Base-by-base conservation (phyloP, 2,329 filamentous ascomycete species). In the Pyricularia pennisetigena region DNA sequence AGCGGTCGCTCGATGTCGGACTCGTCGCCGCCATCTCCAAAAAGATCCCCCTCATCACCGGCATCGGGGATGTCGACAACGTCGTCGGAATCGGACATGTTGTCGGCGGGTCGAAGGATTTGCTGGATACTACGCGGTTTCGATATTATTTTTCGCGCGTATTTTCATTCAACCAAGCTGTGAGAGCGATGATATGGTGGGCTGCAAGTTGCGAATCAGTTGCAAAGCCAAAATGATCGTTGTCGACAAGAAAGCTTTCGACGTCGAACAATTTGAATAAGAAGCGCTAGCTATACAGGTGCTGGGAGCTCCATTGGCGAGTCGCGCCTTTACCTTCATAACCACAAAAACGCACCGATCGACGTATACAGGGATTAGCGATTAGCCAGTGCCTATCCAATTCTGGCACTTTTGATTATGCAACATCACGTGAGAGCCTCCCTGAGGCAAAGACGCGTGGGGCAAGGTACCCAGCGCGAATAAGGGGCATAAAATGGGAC, bases 1-100 rank as follows among this genome's bases (percentile, higher is more conserved):
- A 88, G 81, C 64, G 83, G 84, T 72, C 86, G 85, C 72, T 88
- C 88, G 74, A 88, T 83, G 69, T 88, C 84, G 66, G 88, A 84
- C 62, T 80, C 85, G 67, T 83, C 85, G 68, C 87, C 86, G 68
- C 86, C 87, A 69, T 87, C 86, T 67, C 86, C 87, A 70, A 89
- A 89, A 64, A 89, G 81, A 74, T 89, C 87, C 74, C 87, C 86
- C 69, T 81, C 86, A 69, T 80, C 85, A 66, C 83, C 66, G 29
- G 41, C 83, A 68, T 86, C 85, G 68, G 85, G 79, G 69, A 79
- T 78, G 66, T 78, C 72, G 72, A 85, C 76, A 68, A 78, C 78
- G 68, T 86, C 84, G 71, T 87, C 85, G 0, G 83, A 84, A 72
- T 86, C 84, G 23, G 85, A 87, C 85, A 87, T 30, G 24, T 63